phyloP scores from a whole-genome alignment of 2,329 filamentous ascomycete species.

The Neodidymelliopsis sp. region DNA sequence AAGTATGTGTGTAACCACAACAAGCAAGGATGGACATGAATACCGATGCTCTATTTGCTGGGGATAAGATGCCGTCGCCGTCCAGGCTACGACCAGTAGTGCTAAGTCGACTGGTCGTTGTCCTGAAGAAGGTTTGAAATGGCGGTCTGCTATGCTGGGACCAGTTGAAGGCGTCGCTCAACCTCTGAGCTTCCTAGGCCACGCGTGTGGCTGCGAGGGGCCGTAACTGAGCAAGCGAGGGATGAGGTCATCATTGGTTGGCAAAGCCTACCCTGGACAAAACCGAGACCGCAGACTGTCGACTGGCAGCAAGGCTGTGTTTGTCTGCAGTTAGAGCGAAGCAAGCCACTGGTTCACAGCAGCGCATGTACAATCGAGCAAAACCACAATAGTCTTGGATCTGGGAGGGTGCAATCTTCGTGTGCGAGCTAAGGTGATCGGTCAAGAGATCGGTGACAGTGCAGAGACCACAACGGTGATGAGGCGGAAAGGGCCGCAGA shows the following conservation, averaged over 20 bases:
- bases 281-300: background rate
- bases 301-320: slow-evolving; percentile 11
- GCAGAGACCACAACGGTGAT: slow-evolving; percentile 7
- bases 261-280: background rate
- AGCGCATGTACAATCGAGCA: slow-evolving; percentile 10
- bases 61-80: slow-evolving; percentile 25
- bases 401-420: slow-evolving; percentile 20
- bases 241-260: slow-evolving; percentile 9
- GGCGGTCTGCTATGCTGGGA: slow-evolving; percentile 36
- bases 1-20: slow-evolving; percentile 26
- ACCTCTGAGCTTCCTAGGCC: slow-evolving; percentile 14
- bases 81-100: slow-evolving; percentile 12
- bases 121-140: slow-evolving; percentile 29
- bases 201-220: slow-evolving; percentile 19
- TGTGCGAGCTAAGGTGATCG: slow-evolving; percentile 12
- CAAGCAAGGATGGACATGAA: slow-evolving; percentile 24
- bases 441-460: slow-evolving; percentile 12
- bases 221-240: slow-evolving; percentile 13
- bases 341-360: slow-evolving; percentile 26
- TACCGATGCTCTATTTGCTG: slow-evolving; percentile 19
- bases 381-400: background rate
- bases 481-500: background rate
- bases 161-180: slow-evolving; percentile 16
- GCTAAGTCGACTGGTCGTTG: slow-evolving; percentile 24
- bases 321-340: slow-evolving; percentile 29